These are phyloP conservation scores for Malus asiatica DNA, from an alignment of 306 rosid genomes.

Conservation along the genomic window DNA sequence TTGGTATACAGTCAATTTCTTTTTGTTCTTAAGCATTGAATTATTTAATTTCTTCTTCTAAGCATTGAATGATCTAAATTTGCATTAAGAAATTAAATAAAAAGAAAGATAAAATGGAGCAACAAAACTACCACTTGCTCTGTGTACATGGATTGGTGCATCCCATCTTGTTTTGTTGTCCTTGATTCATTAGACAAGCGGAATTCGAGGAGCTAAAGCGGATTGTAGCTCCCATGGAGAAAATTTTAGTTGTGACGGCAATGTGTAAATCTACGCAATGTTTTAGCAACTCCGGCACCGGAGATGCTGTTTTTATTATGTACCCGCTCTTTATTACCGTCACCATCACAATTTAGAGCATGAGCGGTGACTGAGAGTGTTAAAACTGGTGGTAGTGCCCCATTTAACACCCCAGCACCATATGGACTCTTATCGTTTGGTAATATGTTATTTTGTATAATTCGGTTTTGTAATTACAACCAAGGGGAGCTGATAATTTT, in stretches of 20 bases:
- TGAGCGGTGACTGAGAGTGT: too few relatives aligned
- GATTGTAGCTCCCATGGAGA: too few relatives aligned
- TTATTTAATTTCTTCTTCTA: too few relatives aligned
- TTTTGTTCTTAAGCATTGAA: background rate
- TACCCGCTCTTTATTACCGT: too few relatives aligned
- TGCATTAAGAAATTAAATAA: background rate
- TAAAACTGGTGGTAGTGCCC: too few relatives aligned
- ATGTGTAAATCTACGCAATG: too few relatives aligned
- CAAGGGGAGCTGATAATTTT: background rate
- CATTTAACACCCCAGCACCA: too few relatives aligned
- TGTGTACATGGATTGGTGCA: background rate
- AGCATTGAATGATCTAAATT: background rate
- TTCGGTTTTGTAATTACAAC: background rate
- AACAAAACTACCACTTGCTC: background rate
- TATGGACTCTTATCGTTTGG: background rate
- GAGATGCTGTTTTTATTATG: too few relatives aligned
- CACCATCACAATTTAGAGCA: too few relatives aligned
- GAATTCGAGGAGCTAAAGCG: too few relatives aligned
- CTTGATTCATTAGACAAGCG: background rate
- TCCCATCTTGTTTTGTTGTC: background rate
- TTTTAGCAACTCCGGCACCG: too few relatives aligned
- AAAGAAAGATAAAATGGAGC: background rate
- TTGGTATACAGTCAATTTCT: background rate
- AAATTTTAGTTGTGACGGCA: too few relatives aligned
- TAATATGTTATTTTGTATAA: background rate